These are phyloP conservation scores for Neurospora sp. DNA, from an alignment of 495 filamentous ascomycete species.

Conservation along the genomic window DNA sequence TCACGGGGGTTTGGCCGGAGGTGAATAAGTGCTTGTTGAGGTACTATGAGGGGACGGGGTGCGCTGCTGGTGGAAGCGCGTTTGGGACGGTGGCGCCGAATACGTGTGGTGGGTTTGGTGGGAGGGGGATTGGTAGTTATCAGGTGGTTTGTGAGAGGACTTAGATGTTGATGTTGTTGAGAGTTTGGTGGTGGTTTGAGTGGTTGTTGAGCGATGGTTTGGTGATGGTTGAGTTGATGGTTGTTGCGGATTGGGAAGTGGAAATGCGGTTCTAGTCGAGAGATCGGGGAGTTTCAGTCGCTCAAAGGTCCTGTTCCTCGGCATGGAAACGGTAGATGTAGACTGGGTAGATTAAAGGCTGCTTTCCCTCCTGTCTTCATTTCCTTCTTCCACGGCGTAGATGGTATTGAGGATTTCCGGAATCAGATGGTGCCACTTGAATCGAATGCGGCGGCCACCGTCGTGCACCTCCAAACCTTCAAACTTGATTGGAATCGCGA, in stretches of 20 bases:
- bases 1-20: not conserved
- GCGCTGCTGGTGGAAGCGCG: not conserved
- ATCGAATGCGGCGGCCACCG: not conserved
- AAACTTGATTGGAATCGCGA: not conserved
- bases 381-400: not conserved
- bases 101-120: not conserved
- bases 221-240: not conserved
- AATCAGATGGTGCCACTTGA: not conserved
- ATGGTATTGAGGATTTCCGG: not conserved
- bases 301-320: not conserved
- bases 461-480: not conserved
- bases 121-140: not conserved
- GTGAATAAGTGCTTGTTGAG: not conserved
- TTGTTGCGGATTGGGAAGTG: not conserved
- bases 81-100: not conserved
- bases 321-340: not conserved
- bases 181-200: too few species aligned
- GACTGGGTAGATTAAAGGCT: not conserved
- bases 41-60: not conserved
- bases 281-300: not conserved
- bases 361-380: not conserved
- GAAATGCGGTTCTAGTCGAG: not conserved
- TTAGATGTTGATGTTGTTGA: not conserved
- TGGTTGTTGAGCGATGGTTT: too few species aligned
- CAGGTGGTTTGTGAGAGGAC: not conserved